Evolutionary conservation across 176 grass and related monocot species (phyloP).

Genomic region (Saccharum spontaneum): DNA sequence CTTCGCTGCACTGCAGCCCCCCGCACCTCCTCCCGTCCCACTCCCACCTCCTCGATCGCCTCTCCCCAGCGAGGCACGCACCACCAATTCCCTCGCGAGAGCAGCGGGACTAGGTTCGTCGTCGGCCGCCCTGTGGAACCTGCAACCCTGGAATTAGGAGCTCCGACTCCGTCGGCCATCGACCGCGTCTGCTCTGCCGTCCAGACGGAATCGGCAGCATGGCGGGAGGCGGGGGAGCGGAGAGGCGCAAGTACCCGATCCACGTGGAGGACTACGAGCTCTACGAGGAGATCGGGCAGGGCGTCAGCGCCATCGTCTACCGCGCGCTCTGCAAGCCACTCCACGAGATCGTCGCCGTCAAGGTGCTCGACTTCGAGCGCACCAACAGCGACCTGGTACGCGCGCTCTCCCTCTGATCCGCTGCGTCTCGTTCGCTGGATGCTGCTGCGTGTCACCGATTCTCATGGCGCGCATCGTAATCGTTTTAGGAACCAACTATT

Average conservation of each 20-base stretch:
- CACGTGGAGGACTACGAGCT: constrained; percentile 79
- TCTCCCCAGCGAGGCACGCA: neutral
- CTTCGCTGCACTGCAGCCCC: constrained; percentile 21
- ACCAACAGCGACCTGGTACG: constrained; percentile 88
- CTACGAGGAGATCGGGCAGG: constrained; percentile 84
- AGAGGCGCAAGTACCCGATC: constrained; percentile 86
- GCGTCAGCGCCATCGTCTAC: constrained; percentile 81
- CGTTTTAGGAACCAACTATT: neutral
- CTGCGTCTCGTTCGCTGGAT: neutral
- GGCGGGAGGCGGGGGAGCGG: constrained; percentile 26
- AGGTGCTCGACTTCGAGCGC: constrained; percentile 92
- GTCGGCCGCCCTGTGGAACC: neutral
- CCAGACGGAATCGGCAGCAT: neutral
- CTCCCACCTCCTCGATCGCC: neutral
- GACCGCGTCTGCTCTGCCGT: neutral
- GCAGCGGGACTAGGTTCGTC: constrained; percentile 25
- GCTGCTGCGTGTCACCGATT: neutral
- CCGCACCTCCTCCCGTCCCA: neutral
- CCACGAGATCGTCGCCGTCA: constrained; percentile 76
- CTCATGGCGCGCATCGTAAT: no score
- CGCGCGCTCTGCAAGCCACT: constrained; percentile 72
- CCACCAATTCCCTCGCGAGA: neutral
- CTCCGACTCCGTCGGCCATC: neutral
- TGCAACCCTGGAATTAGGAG: neutral
- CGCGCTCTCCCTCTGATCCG: neutral